Percentiles rank a stretch among this genome's conserved stretches.
phyloP scores from a whole-genome alignment of 768 basidiomycete genomes.

The Tremella mesenterica region DNA sequence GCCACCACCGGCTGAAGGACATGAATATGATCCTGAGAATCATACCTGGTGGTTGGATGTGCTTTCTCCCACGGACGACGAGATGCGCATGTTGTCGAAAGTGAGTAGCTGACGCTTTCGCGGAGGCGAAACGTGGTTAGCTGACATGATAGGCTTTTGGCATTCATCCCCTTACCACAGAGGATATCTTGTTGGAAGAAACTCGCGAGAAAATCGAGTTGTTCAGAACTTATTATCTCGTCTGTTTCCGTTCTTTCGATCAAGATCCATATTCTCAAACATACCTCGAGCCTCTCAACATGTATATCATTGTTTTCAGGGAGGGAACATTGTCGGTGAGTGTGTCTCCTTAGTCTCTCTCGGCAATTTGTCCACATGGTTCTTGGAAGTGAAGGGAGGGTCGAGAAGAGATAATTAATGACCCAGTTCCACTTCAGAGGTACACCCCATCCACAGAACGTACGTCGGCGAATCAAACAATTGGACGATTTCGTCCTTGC shows the following conservation, averaged over 20 bases:
- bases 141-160: constrained; percentile 64
- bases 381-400: background rate
- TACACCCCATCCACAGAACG: constrained; percentile 95
- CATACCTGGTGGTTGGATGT: constrained; percentile 98
- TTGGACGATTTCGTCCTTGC: constrained; percentile 98
- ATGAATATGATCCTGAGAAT: constrained; percentile 54
- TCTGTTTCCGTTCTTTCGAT: constrained; percentile 98
- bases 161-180: constrained; percentile 95
- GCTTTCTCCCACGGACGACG: constrained; percentile 86
- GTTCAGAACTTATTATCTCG: constrained; percentile 96
- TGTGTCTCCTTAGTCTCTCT: constrained; percentile 13
- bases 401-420: too few relatives aligned
- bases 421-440: constrained; percentile 89
- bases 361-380: too few relatives aligned
- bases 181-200: constrained; percentile 99
- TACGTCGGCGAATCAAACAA: constrained; percentile 94
- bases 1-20: constrained; percentile 10
- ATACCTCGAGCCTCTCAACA: constrained; percentile 93
- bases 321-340: constrained; percentile 89
- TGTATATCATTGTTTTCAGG: constrained; percentile 98
- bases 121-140: background rate
- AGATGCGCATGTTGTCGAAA: constrained; percentile 95
- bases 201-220: constrained; percentile 99
- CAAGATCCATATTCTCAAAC: constrained; percentile 97
- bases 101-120: constrained; percentile 47